Conservation (phyloP, 257 asterid genomes). For the Petrea volubilis region DNA sequence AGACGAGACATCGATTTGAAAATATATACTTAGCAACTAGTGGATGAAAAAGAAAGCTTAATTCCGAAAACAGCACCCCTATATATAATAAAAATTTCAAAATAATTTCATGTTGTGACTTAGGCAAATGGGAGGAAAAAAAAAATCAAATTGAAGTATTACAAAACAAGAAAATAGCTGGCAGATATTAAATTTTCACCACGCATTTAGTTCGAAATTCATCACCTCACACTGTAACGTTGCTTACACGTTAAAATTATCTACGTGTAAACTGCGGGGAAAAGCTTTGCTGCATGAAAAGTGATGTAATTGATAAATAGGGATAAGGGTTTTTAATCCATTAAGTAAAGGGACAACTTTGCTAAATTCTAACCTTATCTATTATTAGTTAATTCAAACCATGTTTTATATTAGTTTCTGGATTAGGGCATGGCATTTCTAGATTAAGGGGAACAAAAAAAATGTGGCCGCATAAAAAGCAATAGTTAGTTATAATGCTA, state of each 20-base stretch:
- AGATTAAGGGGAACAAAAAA: conserved; percentile 11
- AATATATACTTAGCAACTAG: background rate
- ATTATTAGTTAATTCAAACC: background rate
- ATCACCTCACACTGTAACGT: conserved; percentile 26
- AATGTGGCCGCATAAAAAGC: conserved; percentile 6
- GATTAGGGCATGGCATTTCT: background rate
- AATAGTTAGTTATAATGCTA: conserved; percentile 14
- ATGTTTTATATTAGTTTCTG: conserved; percentile 3
- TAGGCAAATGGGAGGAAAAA: background rate
- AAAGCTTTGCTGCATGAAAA: conserved; percentile 26
- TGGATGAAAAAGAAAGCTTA: background rate
- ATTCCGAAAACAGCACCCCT: background rate
- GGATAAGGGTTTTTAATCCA: conserved; percentile 21
- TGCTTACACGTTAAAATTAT: conserved; percentile 37
- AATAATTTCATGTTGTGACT: background rate
- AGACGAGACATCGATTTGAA: conserved; percentile 21
- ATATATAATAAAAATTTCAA: background rate
- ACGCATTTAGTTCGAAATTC: background rate
- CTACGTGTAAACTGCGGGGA: conserved; percentile 25
- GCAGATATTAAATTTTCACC: conserved; percentile 19
- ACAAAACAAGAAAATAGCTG: conserved; percentile 21
- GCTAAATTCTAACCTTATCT: conserved; percentile 20
- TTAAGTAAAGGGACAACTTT: conserved; percentile 5
- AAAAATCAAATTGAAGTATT: conserved; percentile 2
- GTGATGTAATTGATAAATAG: conserved; percentile 16